Base-by-base conservation (phyloP, 371 early-diverging fungal genomes). In the Nematocida sp. region DNA sequence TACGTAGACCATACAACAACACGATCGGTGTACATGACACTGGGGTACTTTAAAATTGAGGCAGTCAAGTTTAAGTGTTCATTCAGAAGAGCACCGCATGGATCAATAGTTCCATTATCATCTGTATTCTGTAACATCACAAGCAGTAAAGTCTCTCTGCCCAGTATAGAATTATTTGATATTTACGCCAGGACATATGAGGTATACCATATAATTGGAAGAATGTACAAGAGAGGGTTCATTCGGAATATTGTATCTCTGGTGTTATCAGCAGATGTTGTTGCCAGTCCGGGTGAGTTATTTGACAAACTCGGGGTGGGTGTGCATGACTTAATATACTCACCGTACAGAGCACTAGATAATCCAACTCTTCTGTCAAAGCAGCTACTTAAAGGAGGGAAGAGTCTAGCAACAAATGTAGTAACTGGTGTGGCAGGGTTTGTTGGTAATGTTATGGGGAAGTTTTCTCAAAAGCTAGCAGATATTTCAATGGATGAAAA, bases 401-500 rank as follows among this genome's bases (percentile, higher is more conserved):
- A 78, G 39, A 78, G 80, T 45, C 69, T 78, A 4, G 80, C 80
- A 4, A 78, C 46, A 40, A 78, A 78, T 45, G 80, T 78, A 47
- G 80, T 78, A 11, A 60, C 80, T 0, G 80, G 80, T 1, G 60
- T 78, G 25, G 80, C 57, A 20, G 80, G 66, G 7, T 67, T 78
- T 27, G 80, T 78, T 9, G 80, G 80, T 0, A 78, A 78, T 44
- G 52, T 78, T 4, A 69, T 66, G 33, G 80, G 80, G 44, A 60
- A 47, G 27, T 54, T 78, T 25, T 78, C 80, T 7, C 50, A 78
- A 52, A 78, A 78, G 44, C 70, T 78, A n/a, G 80, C 80, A 4
- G 46, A 73, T 78, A 78, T 78, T 46, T 70, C 80, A 7, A 78
- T 78, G 80, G 80, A 78, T 46, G 71, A 78, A 25, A 27, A 9